Percentiles rank a stretch among this genome's conserved stretches.
Evolutionary conservation across 495 filamentous ascomycete species (phyloP).

Genomic region (Bryoglossum gracile): DNA sequence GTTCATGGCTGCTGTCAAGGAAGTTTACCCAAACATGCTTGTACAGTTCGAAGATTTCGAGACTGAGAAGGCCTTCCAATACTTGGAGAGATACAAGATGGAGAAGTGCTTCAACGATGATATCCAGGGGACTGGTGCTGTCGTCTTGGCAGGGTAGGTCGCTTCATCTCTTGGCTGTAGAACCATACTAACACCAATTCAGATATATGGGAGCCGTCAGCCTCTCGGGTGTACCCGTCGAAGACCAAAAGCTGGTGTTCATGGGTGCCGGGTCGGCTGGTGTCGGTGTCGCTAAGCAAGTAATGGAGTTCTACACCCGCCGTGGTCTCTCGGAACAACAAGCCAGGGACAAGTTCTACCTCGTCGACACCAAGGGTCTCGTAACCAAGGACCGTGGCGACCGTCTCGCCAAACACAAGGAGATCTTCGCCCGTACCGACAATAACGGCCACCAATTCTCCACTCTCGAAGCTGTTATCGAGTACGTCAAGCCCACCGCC

Average conservation of each 20-base stretch:
- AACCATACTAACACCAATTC: conserved; percentile 10
- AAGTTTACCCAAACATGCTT: conserved; percentile 86
- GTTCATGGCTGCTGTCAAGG: conserved; percentile 85
- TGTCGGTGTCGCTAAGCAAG: conserved; percentile 94
- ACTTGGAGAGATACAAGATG: conserved; percentile 79
- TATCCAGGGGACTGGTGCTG: conserved; percentile 95
- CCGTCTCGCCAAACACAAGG: conserved; percentile 91
- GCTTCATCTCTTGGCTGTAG: neutral
- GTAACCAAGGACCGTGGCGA: conserved; percentile 92
- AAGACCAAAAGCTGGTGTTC: conserved; percentile 92
- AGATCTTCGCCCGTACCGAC: conserved; percentile 90
- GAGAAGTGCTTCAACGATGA: conserved; percentile 97
- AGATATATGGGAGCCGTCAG: conserved; percentile 89
- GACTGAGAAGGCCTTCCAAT: conserved; percentile 84
- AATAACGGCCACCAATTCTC: conserved; percentile 88
- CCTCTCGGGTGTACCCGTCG: conserved; percentile 73
- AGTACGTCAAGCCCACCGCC: conserved; percentile 88
- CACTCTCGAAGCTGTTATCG: conserved; percentile 84
- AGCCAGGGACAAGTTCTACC: conserved; percentile 87
- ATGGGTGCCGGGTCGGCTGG: conserved; percentile 93
- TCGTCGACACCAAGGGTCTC: conserved; percentile 94
- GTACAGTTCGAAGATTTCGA: conserved; percentile 99
- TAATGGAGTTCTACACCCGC: conserved; percentile 90
- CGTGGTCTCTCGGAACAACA: conserved; percentile 89
- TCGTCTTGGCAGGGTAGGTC: conserved; percentile 75